Evolutionary conservation across 345 rosid genomes (phyloP).

Genomic region (Mallotus nudiflorus): DNA sequence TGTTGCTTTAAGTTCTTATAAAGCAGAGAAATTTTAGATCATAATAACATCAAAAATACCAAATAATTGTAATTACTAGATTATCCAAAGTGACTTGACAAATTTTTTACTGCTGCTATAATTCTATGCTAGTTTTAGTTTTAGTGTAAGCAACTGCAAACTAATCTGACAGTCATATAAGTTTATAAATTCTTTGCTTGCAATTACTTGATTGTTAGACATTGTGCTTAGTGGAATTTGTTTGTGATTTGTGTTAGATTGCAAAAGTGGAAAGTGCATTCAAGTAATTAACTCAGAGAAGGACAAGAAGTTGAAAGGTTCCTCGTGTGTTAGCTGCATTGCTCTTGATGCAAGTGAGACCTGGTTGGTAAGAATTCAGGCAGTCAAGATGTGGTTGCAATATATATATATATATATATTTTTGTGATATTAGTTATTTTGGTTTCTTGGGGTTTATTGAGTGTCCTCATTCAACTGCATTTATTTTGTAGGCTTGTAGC

Average conservation of each 20-base stretch:
- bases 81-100: neutral
- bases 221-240: slow-evolving; percentile 8
- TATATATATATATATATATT: neutral
- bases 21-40: neutral
- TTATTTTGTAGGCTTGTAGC: slow-evolving; percentile 67
- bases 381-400: neutral
- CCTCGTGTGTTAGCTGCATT: slow-evolving; percentile 61
- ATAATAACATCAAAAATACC: neutral
- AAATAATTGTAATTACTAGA: neutral
- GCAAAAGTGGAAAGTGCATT: slow-evolving; percentile 85
- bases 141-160: neutral
- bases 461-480: slow-evolving; percentile 12
- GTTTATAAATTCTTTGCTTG: neutral
- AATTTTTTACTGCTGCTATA: neutral
- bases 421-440: neutral
- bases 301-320: slow-evolving; percentile 43
- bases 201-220: neutral
- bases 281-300: slow-evolving; percentile 57
- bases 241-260: slow-evolving; percentile 53
- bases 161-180: neutral
- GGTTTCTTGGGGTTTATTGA: neutral
- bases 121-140: neutral
- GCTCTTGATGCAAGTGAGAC: slow-evolving; percentile 95
- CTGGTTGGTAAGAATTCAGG: slow-evolving; percentile 84
- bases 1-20: neutral